phyloP scores from a whole-genome alignment of 1,284 basidiomycete genomes.

The Exobasidium cylindrosporum region DNA sequence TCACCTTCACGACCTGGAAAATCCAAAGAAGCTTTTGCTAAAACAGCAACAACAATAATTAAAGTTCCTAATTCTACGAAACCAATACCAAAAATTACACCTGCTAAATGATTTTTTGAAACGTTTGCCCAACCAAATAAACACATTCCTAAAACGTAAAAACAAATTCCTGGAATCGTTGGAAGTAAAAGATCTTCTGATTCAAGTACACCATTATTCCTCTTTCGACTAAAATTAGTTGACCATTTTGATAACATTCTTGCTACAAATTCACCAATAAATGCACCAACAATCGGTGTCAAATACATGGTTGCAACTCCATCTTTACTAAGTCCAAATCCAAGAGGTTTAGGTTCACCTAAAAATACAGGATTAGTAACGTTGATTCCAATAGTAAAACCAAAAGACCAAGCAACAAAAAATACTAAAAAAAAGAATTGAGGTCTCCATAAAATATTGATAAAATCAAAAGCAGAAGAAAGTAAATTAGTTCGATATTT shows the following conservation, averaged over 20 bases:
- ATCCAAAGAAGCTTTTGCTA: slow-evolving; percentile 5
- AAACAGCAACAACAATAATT: slow-evolving; percentile 5
- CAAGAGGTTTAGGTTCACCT: slow-evolving; percentile 62
- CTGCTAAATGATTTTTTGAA: neutral
- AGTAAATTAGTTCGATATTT: slow-evolving; percentile 65
- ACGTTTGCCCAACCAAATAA: slow-evolving; percentile 4
- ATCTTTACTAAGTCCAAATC: slow-evolving; percentile 64
- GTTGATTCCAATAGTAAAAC: slow-evolving; percentile 71
- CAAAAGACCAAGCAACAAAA: slow-evolving; percentile 57
- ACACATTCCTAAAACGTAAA: slow-evolving; percentile 7
- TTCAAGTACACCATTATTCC: slow-evolving; percentile 69
- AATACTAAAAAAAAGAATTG: neutral
- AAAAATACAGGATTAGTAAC: slow-evolving; percentile 70
- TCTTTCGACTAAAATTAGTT: slow-evolving; percentile 62
- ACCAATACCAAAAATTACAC: neutral
- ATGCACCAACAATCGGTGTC: slow-evolving; percentile 59
- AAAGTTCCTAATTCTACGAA: neutral
- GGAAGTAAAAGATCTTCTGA: slow-evolving; percentile 10
- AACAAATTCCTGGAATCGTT: slow-evolving; percentile 1
- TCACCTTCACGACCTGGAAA: slow-evolving; percentile 9
- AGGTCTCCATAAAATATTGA: slow-evolving; percentile 38
- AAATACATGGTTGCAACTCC: slow-evolving; percentile 63
- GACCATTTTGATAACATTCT: slow-evolving; percentile 69
- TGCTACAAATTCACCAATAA: slow-evolving; percentile 69
- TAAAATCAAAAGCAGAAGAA: slow-evolving; percentile 59